Percentiles rank a stretch among this genome's conserved stretches.
These are phyloP conservation scores for Podospora pseudoanserina DNA, from an alignment of 495 filamentous ascomycete genomes.

Conservation along the genomic window DNA sequence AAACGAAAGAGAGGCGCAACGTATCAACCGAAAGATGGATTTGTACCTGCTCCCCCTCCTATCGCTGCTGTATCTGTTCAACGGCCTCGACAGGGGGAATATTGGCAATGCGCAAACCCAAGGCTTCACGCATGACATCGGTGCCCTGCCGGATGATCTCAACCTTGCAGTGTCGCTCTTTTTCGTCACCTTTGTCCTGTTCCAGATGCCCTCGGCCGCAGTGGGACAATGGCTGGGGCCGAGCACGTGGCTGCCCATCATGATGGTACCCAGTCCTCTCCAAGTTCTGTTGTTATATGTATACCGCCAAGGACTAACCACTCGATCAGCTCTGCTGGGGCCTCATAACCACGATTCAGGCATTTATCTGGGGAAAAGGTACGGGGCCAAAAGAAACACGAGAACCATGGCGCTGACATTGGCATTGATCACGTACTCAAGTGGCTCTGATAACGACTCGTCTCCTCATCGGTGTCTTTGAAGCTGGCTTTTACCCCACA, in stretches of 20 bases:
- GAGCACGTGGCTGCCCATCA: slow-evolving; percentile 49
- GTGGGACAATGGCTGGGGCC: slow-evolving; percentile 52
- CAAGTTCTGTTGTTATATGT: not conserved
- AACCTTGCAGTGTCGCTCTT: slow-evolving; percentile 55
- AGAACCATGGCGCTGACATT: not conserved
- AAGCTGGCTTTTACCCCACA: slow-evolving; percentile 58
- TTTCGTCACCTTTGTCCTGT: slow-evolving; percentile 53
- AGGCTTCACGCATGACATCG: slow-evolving; percentile 33
- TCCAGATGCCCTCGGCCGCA: slow-evolving; percentile 55
- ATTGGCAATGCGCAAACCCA: slow-evolving; percentile 44
- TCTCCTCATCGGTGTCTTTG: slow-evolving; percentile 54
- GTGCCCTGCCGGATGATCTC: slow-evolving; percentile 40
- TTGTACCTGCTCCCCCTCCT: slow-evolving; percentile 35
- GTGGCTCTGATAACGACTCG: slow-evolving; percentile 31
- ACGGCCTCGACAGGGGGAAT: slow-evolving; percentile 43
- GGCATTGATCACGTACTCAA: not conserved
- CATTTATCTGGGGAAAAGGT: slow-evolving; percentile 39
- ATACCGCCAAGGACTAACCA: not conserved
- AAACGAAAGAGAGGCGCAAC: not conserved
- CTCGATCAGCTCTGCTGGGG: slow-evolving; percentile 45
- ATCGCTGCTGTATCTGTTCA: slow-evolving; percentile 41
- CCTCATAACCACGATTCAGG: slow-evolving; percentile 45
- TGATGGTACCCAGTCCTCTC: slow-evolving; percentile 40
- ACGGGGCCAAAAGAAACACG: not conserved
- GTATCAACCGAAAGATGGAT: slow-evolving; percentile 36